Base-by-base conservation (phyloP, 306 rosid species). In the Astragalus glycyphyllos region DNA sequence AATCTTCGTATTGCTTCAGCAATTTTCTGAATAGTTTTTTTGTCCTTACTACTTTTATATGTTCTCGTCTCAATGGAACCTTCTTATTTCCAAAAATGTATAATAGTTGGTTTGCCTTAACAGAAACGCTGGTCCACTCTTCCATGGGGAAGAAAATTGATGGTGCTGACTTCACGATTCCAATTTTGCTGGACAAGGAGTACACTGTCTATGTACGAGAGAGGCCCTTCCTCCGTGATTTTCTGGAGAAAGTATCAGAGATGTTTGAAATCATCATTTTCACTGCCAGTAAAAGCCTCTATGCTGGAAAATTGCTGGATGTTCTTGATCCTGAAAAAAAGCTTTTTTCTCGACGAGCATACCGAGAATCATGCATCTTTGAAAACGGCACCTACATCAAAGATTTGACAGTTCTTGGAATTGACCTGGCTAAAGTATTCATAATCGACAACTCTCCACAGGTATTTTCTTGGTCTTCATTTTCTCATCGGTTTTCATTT, bases 81-180 rank as follows among this genome's bases (percentile, higher is more conserved):
- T 48, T 58, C 3, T 29, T 44, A 7, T 41, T 60, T 11, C 29
- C 46, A 47, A 78, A 20, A 71, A 16, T 71, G 13, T 40, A 16
- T 44, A 40, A 23, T 56, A 32, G 54, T 56, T 57, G 60, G 17
- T 78, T 40, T 40, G 45, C 53, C 37, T 71, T 10, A 69, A 78
- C 85, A 92, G 98, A 92, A 83, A 92, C 98, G 6, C 86, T 92
- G 63, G 82, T 92, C 77, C 98, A 92, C 80, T 84, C 98, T 65
- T 67, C 87, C 4, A 56, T 77, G 77, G 81, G 65, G 16, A 83
- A 68, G 23, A 83, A 67, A 11, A 71, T 77, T 31, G 80, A 87
- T 32, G 77, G 77, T 26, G 91, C 90, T 3, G 96, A 92, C 83
- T 92, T 92, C 86, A 74, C 86, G 69, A 71, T 86, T 75, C 72